Percentiles rank a stretch among this genome's conserved stretches.
phyloP scores from a whole-genome alignment of 495 filamentous ascomycete species.

The Xylaria flabelliformis region DNA sequence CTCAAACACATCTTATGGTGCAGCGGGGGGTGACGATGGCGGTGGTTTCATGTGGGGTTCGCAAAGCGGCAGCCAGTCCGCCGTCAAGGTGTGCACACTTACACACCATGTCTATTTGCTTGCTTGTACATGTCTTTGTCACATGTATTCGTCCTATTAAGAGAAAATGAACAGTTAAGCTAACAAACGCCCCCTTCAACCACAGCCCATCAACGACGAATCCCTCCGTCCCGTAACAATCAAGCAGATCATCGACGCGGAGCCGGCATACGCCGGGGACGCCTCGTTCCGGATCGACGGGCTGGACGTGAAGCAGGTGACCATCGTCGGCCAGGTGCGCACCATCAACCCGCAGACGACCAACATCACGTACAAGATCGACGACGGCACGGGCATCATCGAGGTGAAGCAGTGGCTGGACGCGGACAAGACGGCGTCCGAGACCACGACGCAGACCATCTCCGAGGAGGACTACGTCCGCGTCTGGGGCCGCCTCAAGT shows the following conservation, averaged over 20 bases:
- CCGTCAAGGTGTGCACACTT: slow-evolving; percentile 31
- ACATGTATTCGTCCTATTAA: no score
- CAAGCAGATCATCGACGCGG: slow-evolving; percentile 86
- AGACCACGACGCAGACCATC: slow-evolving; percentile 43
- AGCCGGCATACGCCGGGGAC: slow-evolving; percentile 73
- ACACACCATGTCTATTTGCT: no score
- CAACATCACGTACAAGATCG: slow-evolving; percentile 88
- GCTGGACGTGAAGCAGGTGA: slow-evolving; percentile 67
- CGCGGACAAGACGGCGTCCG: slow-evolving; percentile 51
- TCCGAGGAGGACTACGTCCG: slow-evolving; percentile 77
- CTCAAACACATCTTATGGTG: slow-evolving; percentile 46
- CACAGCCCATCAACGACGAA: slow-evolving; percentile 56
- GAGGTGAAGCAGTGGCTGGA: slow-evolving; percentile 96
- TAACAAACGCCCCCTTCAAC: no score
- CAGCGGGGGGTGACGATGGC: slow-evolving; percentile 45
- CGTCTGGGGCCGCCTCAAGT: slow-evolving; percentile 79
- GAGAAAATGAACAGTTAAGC: no score
- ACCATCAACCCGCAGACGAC: slow-evolving; percentile 85
- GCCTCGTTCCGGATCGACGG: slow-evolving; percentile 79
- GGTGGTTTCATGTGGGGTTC: slow-evolving; percentile 54
- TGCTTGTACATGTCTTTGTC: no score
- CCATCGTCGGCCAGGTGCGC: slow-evolving; percentile 88
- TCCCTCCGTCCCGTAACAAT: slow-evolving; percentile 92
- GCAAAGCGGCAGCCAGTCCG: slow-evolving; percentile 52
- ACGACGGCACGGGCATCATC: slow-evolving; percentile 91